Evolutionary conservation across 192 early-diverging fungal genomes (phyloP).

Genomic region (Dissophora ornata): DNA sequence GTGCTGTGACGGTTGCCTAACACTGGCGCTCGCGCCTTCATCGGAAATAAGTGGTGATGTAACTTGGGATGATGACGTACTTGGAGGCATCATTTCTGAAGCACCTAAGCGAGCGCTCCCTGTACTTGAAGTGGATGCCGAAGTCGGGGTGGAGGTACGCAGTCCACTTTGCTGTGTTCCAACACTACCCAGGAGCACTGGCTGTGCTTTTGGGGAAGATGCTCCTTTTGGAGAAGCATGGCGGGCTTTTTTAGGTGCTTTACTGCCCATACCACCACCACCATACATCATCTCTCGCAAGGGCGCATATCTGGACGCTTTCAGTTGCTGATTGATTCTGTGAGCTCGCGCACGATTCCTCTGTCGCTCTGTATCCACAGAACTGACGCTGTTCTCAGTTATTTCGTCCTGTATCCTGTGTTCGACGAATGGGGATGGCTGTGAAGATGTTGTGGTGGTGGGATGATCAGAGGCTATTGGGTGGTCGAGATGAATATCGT

Average conservation of each 20-base stretch:
- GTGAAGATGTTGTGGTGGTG: not conserved
- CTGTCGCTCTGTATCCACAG: conserved; percentile 7
- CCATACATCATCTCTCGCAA: not conserved
- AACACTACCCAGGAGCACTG: no score
- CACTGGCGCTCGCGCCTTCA: no score
- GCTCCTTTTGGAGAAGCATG: not conserved
- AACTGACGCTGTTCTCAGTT: conserved; percentile 8
- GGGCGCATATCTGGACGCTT: not conserved
- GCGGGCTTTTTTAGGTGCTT: not conserved
- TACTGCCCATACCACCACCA: not conserved
- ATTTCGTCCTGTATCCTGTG: conserved; percentile 7
- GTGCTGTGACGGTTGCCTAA: no score
- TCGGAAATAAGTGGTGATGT: no score
- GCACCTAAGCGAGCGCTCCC: no score
- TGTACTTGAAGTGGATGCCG: no score
- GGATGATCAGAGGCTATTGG: not conserved
- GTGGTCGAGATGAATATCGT: not conserved
- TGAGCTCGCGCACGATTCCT: conserved; percentile 19
- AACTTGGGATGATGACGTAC: no score
- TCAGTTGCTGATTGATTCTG: conserved; percentile 16
- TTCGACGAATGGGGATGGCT: not conserved
- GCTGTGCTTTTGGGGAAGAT: no score
- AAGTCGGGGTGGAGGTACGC: no score
- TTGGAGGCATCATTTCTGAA: no score
- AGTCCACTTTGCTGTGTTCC: no score